A percentile compares a stretch with the other conserved stretches of the same genome.
Conservation (phyloP, 176 grass and related monocot species). For the Lolium perenne region DNA sequence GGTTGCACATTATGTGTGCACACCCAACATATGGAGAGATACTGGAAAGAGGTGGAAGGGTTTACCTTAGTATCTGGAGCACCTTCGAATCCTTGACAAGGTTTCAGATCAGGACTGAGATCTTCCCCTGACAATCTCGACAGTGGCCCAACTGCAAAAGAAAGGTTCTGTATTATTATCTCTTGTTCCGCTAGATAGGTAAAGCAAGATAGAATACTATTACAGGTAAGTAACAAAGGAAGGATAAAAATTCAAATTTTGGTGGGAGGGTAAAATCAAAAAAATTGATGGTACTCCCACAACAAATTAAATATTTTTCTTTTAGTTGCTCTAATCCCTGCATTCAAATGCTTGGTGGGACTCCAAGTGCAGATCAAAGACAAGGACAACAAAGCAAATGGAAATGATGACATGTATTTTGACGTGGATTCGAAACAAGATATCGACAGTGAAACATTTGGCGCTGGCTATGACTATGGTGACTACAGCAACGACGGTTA, state of each 20-base stretch:
- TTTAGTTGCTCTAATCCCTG: not conserved
- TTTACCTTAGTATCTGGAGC: conserved; percentile 50
- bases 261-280: too few relatives aligned
- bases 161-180: not conserved
- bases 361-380: not conserved
- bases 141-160: not conserved
- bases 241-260: not conserved
- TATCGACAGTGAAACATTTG: not conserved
- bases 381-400: not conserved
- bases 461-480: not conserved
- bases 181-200: not conserved
- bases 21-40: not conserved
- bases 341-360: not conserved
- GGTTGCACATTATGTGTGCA: not conserved
- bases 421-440: not conserved
- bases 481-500: not conserved
- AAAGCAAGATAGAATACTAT: not conserved
- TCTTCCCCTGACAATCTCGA: not conserved
- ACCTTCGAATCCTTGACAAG: conserved; percentile 31
- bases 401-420: not conserved
- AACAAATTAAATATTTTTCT: too few relatives aligned
- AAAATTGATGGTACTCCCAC: too few relatives aligned
- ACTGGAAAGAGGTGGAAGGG: not conserved
- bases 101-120: conserved; percentile 40
- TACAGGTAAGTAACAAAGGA: not conserved